These are phyloP conservation scores for Pichia sp. DNA, from an alignment of 1,139 yeast species.

Conservation along the genomic window DNA sequence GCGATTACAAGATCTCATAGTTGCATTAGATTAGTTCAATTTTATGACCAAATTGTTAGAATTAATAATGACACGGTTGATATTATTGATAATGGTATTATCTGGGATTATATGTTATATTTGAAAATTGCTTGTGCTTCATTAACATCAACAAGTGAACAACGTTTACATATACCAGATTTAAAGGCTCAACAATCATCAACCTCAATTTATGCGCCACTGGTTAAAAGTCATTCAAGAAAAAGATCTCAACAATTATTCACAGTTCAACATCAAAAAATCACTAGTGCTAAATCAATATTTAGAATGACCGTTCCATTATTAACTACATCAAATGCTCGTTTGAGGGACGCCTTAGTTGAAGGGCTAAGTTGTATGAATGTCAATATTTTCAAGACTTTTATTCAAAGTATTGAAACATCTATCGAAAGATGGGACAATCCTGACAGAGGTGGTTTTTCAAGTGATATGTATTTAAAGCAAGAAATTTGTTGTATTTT, in stretches of 20 bases:
- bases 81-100: slow-evolving; percentile 32
- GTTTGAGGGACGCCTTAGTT: slow-evolving; percentile 79
- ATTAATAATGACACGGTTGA: slow-evolving; percentile 44
- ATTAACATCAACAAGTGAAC: slow-evolving; percentile 83
- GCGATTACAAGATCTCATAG: slow-evolving; percentile 92
- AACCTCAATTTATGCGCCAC: slow-evolving; percentile 21
- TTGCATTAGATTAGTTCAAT: slow-evolving; percentile 80
- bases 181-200: slow-evolving; percentile 14
- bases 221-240: slow-evolving; percentile 44
- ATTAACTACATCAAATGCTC: slow-evolving; percentile 61
- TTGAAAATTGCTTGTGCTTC: slow-evolving; percentile 90
- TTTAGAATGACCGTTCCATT: slow-evolving; percentile 85
- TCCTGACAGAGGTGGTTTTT: slow-evolving; percentile 13
- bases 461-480: slow-evolving; percentile 35
- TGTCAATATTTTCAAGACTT: slow-evolving; percentile 77
- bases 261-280: slow-evolving; percentile 81
- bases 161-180: slow-evolving; percentile 55
- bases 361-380: slow-evolving; percentile 85
- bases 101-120: slow-evolving; percentile 47
- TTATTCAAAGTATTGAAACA: slow-evolving; percentile 71
- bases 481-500: slow-evolving; percentile 76
- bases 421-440: slow-evolving; percentile 55
- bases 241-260: slow-evolving; percentile 72
- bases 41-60: slow-evolving; percentile 72
- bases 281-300: slow-evolving; percentile 86